Conservation (phyloP, 495 filamentous ascomycete species). For the Zalerion maritima region DNA sequence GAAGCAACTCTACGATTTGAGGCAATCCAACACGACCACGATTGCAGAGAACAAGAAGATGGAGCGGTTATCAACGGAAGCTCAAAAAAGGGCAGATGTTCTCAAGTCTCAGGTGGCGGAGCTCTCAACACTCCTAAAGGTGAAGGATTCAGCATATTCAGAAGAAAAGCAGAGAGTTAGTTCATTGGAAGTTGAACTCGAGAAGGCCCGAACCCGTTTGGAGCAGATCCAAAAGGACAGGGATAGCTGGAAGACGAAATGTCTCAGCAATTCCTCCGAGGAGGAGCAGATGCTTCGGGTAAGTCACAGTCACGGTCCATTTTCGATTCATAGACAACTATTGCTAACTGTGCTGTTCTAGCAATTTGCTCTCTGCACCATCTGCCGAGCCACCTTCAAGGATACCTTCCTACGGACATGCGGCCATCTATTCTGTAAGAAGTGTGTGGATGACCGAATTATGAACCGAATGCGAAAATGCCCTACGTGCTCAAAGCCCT, state of each 20-base stretch:
- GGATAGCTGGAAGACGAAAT: conserved; percentile 70
- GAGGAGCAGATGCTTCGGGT: conserved; percentile 76
- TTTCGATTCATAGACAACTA: neutral
- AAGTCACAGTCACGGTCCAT: conserved; percentile 22
- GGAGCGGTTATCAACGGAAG: conserved; percentile 56
- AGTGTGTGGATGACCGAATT: conserved; percentile 76
- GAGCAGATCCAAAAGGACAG: conserved; percentile 61
- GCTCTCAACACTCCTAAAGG: conserved; percentile 51
- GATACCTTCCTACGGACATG: conserved; percentile 84
- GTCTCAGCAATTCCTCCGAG: conserved; percentile 59
- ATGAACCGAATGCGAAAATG: conserved; percentile 85
- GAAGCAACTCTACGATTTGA: conserved; percentile 72
- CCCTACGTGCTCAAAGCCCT: conserved; percentile 78
- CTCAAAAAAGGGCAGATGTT: conserved; percentile 49
- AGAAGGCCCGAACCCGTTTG: conserved; percentile 55
- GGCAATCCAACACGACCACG: conserved; percentile 53
- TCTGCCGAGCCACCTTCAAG: conserved; percentile 84
- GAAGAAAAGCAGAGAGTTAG: conserved; percentile 47
- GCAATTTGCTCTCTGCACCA: conserved; percentile 76
- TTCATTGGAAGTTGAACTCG: conserved; percentile 50
- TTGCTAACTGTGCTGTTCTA: conserved; percentile 34
- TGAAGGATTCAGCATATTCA: conserved; percentile 54
- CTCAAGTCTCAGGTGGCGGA: conserved; percentile 64
- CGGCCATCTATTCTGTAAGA: conserved; percentile 89
- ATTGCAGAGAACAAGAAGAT: conserved; percentile 52